Conservation (phyloP, 495 filamentous ascomycete genomes). For the Podospora anserina region DNA sequence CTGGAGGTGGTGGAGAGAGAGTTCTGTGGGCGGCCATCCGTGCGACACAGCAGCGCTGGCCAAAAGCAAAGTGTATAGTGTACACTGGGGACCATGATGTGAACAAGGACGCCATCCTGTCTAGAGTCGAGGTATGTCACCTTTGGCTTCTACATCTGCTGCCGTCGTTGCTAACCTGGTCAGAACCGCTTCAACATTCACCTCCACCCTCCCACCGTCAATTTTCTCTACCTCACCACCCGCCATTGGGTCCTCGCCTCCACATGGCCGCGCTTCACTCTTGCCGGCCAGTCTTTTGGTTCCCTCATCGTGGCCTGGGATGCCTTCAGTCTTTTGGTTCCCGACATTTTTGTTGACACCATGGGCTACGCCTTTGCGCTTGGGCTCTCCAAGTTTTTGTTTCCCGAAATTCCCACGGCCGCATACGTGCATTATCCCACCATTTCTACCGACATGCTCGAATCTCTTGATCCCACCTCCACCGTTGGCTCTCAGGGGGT, state of each 20-base stretch:
- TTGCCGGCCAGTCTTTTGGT: conserved; percentile 89
- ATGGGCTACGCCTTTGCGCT: conserved; percentile 96
- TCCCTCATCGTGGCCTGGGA: conserved; percentile 84
- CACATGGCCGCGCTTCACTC: conserved; percentile 88
- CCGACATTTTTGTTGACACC: conserved; percentile 93
- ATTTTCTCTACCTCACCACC: conserved; percentile 85
- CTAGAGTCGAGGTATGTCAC: conserved; percentile 63
- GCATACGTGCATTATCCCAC: conserved; percentile 98
- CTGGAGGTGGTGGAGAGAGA: conserved; percentile 91
- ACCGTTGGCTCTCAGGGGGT: conserved; percentile 64
- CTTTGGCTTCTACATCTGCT: not conserved
- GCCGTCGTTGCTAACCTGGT: not conserved
- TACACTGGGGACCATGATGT: conserved; percentile 94
- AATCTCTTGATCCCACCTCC: conserved; percentile 64
- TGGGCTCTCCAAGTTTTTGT: conserved; percentile 76
- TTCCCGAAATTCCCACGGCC: conserved; percentile 74
- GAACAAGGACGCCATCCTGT: conserved; percentile 71
- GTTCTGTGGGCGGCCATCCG: conserved; percentile 95
- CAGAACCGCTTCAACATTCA: conserved; percentile 88
- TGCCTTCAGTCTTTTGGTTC: conserved; percentile 86
- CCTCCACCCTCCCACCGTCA: conserved; percentile 76
- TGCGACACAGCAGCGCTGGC: conserved; percentile 86
- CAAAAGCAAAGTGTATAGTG: conserved; percentile 80
- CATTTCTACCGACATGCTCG: conserved; percentile 97
- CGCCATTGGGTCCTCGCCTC: conserved; percentile 77